Evolutionary conservation across 2,329 filamentous ascomycete species (phyloP), one percentile per base, ranked within the genome.

Genomic region (Sporothrix sp.): DNA sequence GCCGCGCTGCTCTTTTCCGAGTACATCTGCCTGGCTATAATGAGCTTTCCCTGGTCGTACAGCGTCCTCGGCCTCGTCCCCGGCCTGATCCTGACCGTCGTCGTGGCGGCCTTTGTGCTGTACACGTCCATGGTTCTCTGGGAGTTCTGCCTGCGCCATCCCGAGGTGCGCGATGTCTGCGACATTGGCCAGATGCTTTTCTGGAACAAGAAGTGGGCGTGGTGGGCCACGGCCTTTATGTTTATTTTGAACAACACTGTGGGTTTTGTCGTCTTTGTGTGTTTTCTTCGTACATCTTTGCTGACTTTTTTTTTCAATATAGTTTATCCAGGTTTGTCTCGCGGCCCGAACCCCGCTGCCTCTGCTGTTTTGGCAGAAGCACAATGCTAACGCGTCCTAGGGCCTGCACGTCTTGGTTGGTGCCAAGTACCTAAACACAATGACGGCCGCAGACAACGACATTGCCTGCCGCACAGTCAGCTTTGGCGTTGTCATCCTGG

Each of bases 151-250:
- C 70, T 96, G 52, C 81, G 88, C 43, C 88, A 96, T 62, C 90
- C 90, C 1, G 87, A 96, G 65, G 82, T 95, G 53, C 82, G 88
- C 59, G 90, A 96, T 69, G 87, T 95, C 13, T 95, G 89, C 63
- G 90, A 96, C 63, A 86, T 96, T 62, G 90, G 89, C n/a, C 87
- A 95, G 66, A 90, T 90, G 76, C 78, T 96, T 20, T 95, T 95
- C 68, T 94, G 85, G 82, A 83, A 84, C 57, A 82, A 87, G 65
- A 80, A 77, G 53, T 87, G 84, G 78, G 79, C 76, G 3, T 82
- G 79, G 79, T 82, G 75, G 64, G 72, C 70, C 27, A 82, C 79
- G 0, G 89, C 87, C 1, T 69, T 87, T 64, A 95, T 95, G 85
- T 96, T 96, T 66, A 70, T 95, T 40, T 67, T 95, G 56, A 96